Base-by-base conservation (phyloP, 129 eudicot species). In the Escallonia rubra region DNA sequence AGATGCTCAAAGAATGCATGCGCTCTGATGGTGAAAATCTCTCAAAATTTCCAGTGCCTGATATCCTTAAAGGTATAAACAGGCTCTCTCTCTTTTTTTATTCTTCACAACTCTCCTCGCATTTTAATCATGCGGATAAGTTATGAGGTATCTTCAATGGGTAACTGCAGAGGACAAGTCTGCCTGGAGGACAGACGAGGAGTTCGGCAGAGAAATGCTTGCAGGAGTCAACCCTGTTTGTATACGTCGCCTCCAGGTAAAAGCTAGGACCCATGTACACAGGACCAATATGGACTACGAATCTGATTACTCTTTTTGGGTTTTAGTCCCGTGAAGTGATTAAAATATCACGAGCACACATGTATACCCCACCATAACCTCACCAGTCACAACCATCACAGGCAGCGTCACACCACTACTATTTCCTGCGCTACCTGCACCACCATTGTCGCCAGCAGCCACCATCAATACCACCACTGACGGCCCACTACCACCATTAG, bases 61-160 rank as follows among this genome's bases (percentile, higher is more conserved):
- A 80, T 49, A 86, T 92, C 3, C 86, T 92, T 71, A 83, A 88
- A 86, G 96, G 98, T 92, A 82, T 15, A 57, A 7, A 45, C 13
- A 47, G 4, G 41, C 40, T 4, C 12, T 50, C 9, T 8, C 40
- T 15, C 52, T 1, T 2, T 44, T 43, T 63, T 23, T 0, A 23
- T 23, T 23, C 34, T 23, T 23, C 10, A 16, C 6, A 41, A 16
- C 40, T 42, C 57, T 23, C 34, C 34, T 23, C 34, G 34, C 34
- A 23, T 23, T 23, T 23, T 23, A 23, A 23, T 23, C 34, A 23
- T 23, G 34, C 34, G 34, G 34, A 23, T 23, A 23, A 23, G 34
- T 23, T 23, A 23, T 23, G 34, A 23, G 34, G 34, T 67, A 4
- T 10, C 48, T 43, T n/a, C 15, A 43, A 55, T 3, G 10, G 6